These are phyloP conservation scores for Avena eriantha DNA, from an alignment of 176 grass and related monocot species.

Conservation along the genomic window DNA sequence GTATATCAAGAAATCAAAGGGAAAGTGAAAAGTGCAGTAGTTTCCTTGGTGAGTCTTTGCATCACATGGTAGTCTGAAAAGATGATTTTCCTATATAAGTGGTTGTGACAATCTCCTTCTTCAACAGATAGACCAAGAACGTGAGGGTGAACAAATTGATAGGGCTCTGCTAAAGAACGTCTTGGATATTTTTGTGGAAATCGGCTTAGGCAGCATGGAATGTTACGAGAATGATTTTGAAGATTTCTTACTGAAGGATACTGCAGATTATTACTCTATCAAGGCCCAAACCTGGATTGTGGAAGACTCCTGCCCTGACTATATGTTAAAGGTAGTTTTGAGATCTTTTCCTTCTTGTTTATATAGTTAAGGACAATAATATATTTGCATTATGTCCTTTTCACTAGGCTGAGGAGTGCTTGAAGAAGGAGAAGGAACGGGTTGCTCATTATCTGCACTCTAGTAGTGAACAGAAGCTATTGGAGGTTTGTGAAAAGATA, in stretches of 20 bases:
- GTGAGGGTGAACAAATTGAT: slow-evolving; percentile 80
- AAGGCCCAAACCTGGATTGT: slow-evolving; percentile 77
- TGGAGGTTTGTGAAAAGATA: slow-evolving; percentile 67
- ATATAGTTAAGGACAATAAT: neutral
- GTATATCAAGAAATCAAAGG: slow-evolving; percentile 82
- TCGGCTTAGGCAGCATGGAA: slow-evolving; percentile 66
- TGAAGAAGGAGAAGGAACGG: slow-evolving; percentile 90
- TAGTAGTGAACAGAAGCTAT: slow-evolving; percentile 82
- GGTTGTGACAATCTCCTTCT: slow-evolving; percentile 16
- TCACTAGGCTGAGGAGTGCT: slow-evolving; percentile 84
- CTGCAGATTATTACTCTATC: slow-evolving; percentile 74
- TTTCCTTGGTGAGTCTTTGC: slow-evolving; percentile 70
- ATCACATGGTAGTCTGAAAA: slow-evolving; percentile 23
- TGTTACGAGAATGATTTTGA: slow-evolving; percentile 88
- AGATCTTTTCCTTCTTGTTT: neutral
- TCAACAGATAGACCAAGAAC: slow-evolving; percentile 80
- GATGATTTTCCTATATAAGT: slow-evolving; percentile 33
- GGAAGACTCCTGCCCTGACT: slow-evolving; percentile 70
- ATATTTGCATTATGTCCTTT: slow-evolving; percentile 39
- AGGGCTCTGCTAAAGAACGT: slow-evolving; percentile 83
- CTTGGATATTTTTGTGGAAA: slow-evolving; percentile 85
- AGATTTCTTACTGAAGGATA: slow-evolving; percentile 75
- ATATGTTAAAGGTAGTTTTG: slow-evolving; percentile 78
- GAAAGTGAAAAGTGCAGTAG: slow-evolving; percentile 76
- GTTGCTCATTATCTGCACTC: slow-evolving; percentile 92